Conservation (phyloP, 352 stramenopile genomes). For the Phytophthora tentaculata region DNA sequence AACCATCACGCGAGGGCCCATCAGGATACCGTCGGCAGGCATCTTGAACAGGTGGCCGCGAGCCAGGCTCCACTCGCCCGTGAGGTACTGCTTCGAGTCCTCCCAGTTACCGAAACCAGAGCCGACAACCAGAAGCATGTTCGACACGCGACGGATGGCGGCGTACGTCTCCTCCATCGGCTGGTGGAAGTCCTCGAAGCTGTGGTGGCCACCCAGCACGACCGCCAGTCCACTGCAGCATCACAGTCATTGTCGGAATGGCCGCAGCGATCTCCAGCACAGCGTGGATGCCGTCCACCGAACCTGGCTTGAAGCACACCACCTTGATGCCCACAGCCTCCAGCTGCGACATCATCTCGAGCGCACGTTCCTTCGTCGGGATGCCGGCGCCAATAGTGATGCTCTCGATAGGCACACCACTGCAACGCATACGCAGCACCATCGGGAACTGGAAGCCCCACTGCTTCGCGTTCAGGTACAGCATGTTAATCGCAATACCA, state of each 20-base stretch:
- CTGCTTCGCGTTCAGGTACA: conserved; percentile 90
- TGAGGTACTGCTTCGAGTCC: conserved; percentile 81
- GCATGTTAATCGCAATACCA: conserved; percentile 88
- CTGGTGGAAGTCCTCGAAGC: conserved; percentile 89
- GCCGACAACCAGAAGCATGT: conserved; percentile 86
- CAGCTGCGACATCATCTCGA: conserved; percentile 82
- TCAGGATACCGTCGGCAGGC: conserved; percentile 83
- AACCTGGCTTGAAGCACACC: conserved; percentile 87
- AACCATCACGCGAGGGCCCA: conserved; percentile 89
- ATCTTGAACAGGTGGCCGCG: conserved; percentile 67
- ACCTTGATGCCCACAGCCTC: conserved; percentile 73
- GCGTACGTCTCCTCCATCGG: conserved; percentile 78
- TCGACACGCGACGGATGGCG: conserved; percentile 77
- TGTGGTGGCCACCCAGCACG: conserved; percentile 88
- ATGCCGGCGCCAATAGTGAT: conserved; percentile 90
- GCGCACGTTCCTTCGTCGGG: conserved; percentile 79
- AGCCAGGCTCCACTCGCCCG: conserved; percentile 80
- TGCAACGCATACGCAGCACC: conserved; percentile 82
- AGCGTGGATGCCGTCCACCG: conserved; percentile 73
- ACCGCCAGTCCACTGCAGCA: conserved; percentile 90
- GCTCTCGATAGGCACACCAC: conserved; percentile 83
- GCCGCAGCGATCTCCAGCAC: conserved; percentile 80
- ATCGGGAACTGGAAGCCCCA: conserved; percentile 93
- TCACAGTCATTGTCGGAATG: conserved; percentile 72
- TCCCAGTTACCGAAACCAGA: conserved; percentile 90